A percentile compares a stretch with the other conserved stretches of the same genome.
Conservation (phyloP, 2,329 filamentous ascomycete genomes). For the Stagonosporopsis chrysanthemi region DNA sequence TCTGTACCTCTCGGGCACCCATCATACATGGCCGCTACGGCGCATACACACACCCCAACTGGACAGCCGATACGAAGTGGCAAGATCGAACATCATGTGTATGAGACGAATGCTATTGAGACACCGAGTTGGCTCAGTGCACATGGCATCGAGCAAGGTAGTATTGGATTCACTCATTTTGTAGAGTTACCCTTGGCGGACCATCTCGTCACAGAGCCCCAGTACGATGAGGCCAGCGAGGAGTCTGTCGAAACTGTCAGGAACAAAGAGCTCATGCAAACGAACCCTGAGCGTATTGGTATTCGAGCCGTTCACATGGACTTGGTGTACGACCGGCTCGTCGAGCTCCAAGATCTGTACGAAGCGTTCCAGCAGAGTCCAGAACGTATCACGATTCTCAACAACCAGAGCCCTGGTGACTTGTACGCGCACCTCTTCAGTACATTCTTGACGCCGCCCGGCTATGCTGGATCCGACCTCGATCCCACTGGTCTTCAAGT, state of each 20-base stretch:
- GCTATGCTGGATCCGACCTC: constrained; percentile 54
- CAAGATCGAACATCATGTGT: constrained; percentile 33
- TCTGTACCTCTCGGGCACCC: constrained; percentile 40
- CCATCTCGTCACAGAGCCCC: constrained; percentile 59
- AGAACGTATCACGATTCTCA: constrained; percentile 61
- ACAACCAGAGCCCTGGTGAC: constrained; percentile 60
- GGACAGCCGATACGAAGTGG: constrained; percentile 23
- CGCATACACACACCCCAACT: constrained; percentile 31
- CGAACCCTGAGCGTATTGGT: constrained; percentile 48
- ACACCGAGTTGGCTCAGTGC: constrained; percentile 76
- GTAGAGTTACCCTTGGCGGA: constrained; percentile 72
- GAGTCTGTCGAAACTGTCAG: constrained; percentile 41
- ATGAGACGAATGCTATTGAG: constrained; percentile 54
- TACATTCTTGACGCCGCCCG: constrained; percentile 52
- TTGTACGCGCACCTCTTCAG: constrained; percentile 55
- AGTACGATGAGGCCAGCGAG: constrained; percentile 22
- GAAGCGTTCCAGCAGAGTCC: constrained; percentile 61
- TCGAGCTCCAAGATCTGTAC: constrained; percentile 60
- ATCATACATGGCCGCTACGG: constrained; percentile 48
- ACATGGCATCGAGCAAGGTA: constrained; percentile 74
- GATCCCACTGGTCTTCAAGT: constrained; percentile 69
- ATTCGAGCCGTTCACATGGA: constrained; percentile 45
- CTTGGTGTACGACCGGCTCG: constrained; percentile 46
- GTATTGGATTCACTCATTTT: constrained; percentile 72
- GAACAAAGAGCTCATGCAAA: constrained; percentile 55